Conservation (phyloP, 2,329 filamentous ascomycete species). For the Cladosporium sp. region DNA sequence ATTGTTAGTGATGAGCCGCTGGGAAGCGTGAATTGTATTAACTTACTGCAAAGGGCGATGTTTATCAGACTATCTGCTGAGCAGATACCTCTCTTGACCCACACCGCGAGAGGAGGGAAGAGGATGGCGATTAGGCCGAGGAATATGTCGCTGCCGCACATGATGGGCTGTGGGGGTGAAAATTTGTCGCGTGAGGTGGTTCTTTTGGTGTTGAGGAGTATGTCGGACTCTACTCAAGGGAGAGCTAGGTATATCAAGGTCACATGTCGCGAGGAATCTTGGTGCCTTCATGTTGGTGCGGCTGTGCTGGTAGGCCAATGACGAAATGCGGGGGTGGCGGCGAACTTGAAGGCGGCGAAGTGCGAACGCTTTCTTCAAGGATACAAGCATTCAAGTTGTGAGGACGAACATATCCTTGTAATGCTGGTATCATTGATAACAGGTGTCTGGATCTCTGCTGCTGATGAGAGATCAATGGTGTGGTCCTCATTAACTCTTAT, state of each 20-base stretch:
- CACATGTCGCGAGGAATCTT: neutral
- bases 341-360: no score
- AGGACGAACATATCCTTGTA: no score
- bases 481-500: no score
- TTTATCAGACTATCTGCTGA: slow-evolving; percentile 92
- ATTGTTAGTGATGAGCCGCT: neutral
- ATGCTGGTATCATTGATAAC: no score
- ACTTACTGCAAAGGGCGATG: slow-evolving; percentile 69
- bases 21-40: neutral
- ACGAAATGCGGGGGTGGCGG: neutral
- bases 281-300: neutral
- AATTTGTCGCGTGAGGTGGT: neutral
- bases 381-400: no score
- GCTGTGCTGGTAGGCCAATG: neutral
- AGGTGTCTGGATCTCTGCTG: no score
- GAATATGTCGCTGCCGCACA: slow-evolving; percentile 60
- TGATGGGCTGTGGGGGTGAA: slow-evolving; percentile 29
- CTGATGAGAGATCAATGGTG: no score
- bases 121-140: slow-evolving; percentile 58
- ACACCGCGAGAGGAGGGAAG: slow-evolving; percentile 64
- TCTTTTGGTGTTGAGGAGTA: neutral
- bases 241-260: neutral
- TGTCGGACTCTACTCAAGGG: neutral
- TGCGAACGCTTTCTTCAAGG: no score
- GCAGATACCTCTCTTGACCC: slow-evolving; percentile 94